Base-by-base conservation (phyloP, 169 alveolate species). In the Ichthyophthirius multifiliis region DNA sequence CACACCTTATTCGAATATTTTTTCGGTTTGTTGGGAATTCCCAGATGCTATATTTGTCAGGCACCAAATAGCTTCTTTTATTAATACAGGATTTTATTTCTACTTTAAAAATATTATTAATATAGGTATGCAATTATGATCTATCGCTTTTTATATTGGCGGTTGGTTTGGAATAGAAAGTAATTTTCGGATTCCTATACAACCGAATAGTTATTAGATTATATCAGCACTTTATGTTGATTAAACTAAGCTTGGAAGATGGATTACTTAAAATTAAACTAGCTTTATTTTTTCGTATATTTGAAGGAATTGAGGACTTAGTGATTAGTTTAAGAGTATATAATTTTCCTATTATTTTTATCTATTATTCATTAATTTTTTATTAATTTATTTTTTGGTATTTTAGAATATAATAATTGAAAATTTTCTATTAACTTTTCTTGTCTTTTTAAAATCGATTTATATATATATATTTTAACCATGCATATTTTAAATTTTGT, bases 21-120 rank as follows among this genome's bases (percentile, higher is more conserved):
- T 84, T 75, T 86, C 27, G 0, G 88, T 87, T 44, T 86, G 77
- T 31, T 84, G 85, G 2, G 86, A 46, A 4, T 74, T 74, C 18
- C 95, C 95, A 79, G 89, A 77, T 3, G 95, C 95, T 6, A 90
- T 67, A 65, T 90, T 90, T 5, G 92, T 86, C 43, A 90, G 65
- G 18, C 91, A 86, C 95, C 95, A 90, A 34, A 88, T 83, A 41
- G 93, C 95, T 75, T 90, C 95, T 23, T 87, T 18, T 41, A 37
- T 18, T 31, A 67, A 37, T 18, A 34, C 62, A 4, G 35, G 39
- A 37, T 37, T 18, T 16, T 32, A 27, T n/a, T n/a, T 9, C 13
- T 67, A 67, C 10, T 37, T 67, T 2, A 67, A 18, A 62, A 83
- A 83, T 35, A 43, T 31, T 16, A 87, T 65, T 35, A 87, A 62